These are phyloP conservation scores for Fusarium sp. DNA, from an alignment of 2,329 filamentous ascomycete genomes.

Conservation along the genomic window DNA sequence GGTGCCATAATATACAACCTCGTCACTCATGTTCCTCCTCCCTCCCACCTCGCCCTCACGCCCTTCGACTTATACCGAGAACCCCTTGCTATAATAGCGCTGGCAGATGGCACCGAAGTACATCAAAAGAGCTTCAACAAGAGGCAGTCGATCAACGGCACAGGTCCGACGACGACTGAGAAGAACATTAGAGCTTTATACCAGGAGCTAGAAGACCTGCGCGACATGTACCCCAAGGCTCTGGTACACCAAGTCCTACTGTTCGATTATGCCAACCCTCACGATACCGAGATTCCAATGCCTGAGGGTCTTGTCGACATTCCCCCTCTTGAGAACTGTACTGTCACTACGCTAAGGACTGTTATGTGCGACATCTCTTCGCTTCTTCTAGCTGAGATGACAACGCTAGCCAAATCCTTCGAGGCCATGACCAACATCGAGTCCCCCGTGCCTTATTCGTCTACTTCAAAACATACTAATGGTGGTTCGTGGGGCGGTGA, in stretches of 20 bases:
- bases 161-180: constrained; percentile 60
- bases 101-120: constrained; percentile 83
- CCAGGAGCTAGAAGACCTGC: constrained; percentile 75
- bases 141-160: constrained; percentile 61
- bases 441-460: constrained; percentile 69
- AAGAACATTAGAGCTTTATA: constrained; percentile 67
- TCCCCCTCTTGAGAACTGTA: constrained; percentile 73
- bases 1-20: constrained; percentile 91
- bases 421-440: constrained; percentile 80
- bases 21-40: constrained; percentile 79
- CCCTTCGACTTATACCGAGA: constrained; percentile 93
- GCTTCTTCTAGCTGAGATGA: constrained; percentile 78
- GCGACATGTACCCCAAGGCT: constrained; percentile 77
- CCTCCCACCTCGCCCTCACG: constrained; percentile 79
- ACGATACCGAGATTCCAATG: constrained; percentile 61
- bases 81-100: constrained; percentile 81
- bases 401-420: constrained; percentile 75
- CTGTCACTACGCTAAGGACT: constrained; percentile 82
- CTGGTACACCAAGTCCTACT: constrained; percentile 81
- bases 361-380: constrained; percentile 83
- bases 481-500: constrained; percentile 55
- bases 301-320: constrained; percentile 76
- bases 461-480: constrained; percentile 50
- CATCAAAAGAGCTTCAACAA: constrained; percentile 62
- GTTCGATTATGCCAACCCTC: constrained; percentile 73